Percentiles rank a stretch among this genome's conserved stretches.
These are phyloP conservation scores for Nakazawaea pomicola DNA, from an alignment of 805 yeast species.

Conservation along the genomic window DNA sequence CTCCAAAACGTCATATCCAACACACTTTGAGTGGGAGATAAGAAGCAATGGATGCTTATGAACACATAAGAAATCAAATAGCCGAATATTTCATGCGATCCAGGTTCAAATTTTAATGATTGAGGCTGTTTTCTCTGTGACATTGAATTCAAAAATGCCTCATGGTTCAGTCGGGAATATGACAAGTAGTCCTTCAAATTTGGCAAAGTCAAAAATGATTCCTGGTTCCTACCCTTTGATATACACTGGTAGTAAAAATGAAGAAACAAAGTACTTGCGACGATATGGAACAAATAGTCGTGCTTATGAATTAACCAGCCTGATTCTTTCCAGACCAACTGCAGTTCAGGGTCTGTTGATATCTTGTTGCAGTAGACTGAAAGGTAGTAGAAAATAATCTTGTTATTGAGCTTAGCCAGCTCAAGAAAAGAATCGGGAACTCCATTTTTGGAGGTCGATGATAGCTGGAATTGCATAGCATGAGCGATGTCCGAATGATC, in stretches of 20 bases:
- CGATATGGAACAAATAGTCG: neutral
- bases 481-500: too few relatives aligned
- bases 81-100: neutral
- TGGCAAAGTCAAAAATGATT: neutral
- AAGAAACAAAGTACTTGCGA: neutral
- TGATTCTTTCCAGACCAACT: neutral
- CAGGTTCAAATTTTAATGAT: too few relatives aligned
- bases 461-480: neutral
- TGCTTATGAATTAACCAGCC: neutral
- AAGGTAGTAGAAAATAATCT: neutral
- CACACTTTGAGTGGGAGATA: neutral
- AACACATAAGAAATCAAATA: neutral
- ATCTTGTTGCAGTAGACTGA: neutral
- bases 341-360: neutral
- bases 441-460: neutral
- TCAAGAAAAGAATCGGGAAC: neutral
- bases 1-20: neutral
- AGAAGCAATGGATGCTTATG: neutral
- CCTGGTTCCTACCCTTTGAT: neutral
- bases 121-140: neutral
- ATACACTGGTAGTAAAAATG: slow-evolving; percentile 5
- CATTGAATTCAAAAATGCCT: neutral
- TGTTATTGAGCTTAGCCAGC: slow-evolving; percentile 5
- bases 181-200: neutral
- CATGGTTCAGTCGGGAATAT: neutral